Evolutionary conservation across 257 asterid species (phyloP).

Genomic region (Fraxinus pennsylvanica): DNA sequence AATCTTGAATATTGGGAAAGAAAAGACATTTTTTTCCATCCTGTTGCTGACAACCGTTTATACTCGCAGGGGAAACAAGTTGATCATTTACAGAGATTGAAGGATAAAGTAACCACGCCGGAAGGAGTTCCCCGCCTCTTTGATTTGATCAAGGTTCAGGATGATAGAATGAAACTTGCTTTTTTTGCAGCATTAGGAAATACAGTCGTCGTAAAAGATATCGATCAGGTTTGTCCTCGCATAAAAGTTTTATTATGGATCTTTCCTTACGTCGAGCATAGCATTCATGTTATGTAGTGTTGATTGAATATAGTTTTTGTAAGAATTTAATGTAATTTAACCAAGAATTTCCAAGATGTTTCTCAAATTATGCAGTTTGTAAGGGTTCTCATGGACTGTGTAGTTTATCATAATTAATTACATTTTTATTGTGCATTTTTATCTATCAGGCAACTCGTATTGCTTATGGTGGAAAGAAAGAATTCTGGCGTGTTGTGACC

Average conservation of each 20-base stretch:
- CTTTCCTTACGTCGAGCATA: not conserved
- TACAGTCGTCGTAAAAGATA: slow-evolving; percentile 75
- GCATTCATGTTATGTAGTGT: not conserved
- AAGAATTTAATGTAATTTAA: not conserved
- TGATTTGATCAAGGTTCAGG: slow-evolving; percentile 85
- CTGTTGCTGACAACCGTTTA: not conserved
- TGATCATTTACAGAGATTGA: slow-evolving; percentile 54
- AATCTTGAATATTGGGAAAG: not conserved
- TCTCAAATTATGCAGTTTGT: not conserved
- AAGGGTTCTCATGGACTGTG: not conserved
- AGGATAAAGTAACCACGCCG: slow-evolving; percentile 65
- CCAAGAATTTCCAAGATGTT: not conserved
- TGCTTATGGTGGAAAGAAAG: slow-evolving; percentile 76
- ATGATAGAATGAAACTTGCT: slow-evolving; percentile 89
- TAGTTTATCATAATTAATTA: not conserved
- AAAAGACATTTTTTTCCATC: not conserved
- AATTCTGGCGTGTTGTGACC: slow-evolving; percentile 84
- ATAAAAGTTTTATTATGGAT: not conserved
- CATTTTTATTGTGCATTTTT: slow-evolving; percentile 14
- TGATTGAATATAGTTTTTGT: not conserved
- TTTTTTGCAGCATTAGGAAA: slow-evolving; percentile 79
- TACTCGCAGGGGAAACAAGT: slow-evolving; percentile 82
- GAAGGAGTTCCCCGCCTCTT: slow-evolving; percentile 85
- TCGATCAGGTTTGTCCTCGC: slow-evolving; percentile 67
- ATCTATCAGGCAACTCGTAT: slow-evolving; percentile 74